These are phyloP conservation scores for Exophiala oligosperma DNA, from an alignment of 2,329 filamentous ascomycete genomes.

Conservation along the genomic window DNA sequence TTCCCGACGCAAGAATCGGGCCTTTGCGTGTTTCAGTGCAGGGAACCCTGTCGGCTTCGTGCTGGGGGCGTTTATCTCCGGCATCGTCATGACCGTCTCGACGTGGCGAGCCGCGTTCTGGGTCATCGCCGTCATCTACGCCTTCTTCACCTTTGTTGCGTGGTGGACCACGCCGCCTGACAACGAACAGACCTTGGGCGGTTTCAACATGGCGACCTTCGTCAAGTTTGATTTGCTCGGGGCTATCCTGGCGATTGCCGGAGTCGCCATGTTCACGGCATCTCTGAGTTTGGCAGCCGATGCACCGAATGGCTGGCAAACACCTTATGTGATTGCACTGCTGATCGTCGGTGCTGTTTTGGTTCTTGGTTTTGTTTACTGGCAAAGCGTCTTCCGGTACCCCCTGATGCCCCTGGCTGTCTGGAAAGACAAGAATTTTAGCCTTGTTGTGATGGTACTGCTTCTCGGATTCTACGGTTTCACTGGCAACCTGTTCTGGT, in stretches of 20 bases:
- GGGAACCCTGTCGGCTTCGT: slow-evolving; percentile 60
- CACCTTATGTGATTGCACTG: slow-evolving; percentile 62
- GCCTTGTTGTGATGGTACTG: slow-evolving; percentile 59
- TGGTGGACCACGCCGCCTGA: slow-evolving; percentile 63
- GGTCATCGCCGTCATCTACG: slow-evolving; percentile 64
- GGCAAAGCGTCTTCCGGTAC: slow-evolving; percentile 57
- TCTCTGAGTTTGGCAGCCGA: slow-evolving; percentile 58
- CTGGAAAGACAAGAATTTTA: slow-evolving; percentile 64
- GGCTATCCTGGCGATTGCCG: slow-evolving; percentile 61
- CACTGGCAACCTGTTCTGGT: slow-evolving; percentile 60
- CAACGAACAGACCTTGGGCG: slow-evolving; percentile 46
- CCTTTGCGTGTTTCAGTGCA: slow-evolving; percentile 63
- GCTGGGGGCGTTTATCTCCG: slow-evolving; percentile 60
- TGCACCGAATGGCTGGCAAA: slow-evolving; percentile 62
- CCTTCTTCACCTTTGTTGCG: slow-evolving; percentile 57
- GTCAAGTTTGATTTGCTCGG: slow-evolving; percentile 63
- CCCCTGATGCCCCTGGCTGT: slow-evolving; percentile 52
- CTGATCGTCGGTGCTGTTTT: slow-evolving; percentile 60
- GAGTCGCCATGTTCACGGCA: slow-evolving; percentile 65
- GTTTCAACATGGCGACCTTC: slow-evolving; percentile 47
- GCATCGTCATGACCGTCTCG: slow-evolving; percentile 61
- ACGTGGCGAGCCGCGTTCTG: slow-evolving; percentile 66
- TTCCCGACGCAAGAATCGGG: slow-evolving; percentile 62
- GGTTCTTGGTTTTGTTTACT: slow-evolving; percentile 59
- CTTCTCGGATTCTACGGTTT: slow-evolving; percentile 65